These are phyloP conservation scores for Musa schizocarpa DNA, from an alignment of 176 grass and related monocot genomes.

Conservation along the genomic window DNA sequence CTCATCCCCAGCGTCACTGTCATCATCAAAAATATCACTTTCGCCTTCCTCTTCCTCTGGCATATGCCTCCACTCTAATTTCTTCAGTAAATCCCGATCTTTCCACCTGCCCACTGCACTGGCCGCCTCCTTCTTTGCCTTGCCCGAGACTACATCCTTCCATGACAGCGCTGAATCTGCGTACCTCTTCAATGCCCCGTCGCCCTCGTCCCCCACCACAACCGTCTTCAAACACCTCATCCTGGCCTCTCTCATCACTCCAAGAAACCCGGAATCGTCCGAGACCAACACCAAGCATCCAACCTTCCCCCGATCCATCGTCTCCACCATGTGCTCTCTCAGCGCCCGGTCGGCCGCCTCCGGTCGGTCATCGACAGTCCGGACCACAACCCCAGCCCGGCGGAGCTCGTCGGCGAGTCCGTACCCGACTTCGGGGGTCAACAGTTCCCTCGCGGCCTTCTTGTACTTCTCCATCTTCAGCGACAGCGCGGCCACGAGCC, in stretches of 20 bases:
- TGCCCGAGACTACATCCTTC: constrained; percentile 42
- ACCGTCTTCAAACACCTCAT: constrained; percentile 41
- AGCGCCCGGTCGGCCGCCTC: constrained; percentile 23
- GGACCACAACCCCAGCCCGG: constrained; percentile 24
- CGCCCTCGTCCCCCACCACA: constrained; percentile 32
- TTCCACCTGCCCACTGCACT: constrained; percentile 37
- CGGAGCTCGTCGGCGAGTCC: constrained; percentile 35
- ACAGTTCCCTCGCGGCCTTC: constrained; percentile 52
- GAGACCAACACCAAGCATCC: constrained; percentile 45
- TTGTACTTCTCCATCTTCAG: constrained; percentile 60
- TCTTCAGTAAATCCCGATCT: constrained; percentile 36
- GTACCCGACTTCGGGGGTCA: constrained; percentile 18
- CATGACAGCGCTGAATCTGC: constrained; percentile 42
- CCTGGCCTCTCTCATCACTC: constrained; percentile 34
- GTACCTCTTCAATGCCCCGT: constrained; percentile 33
- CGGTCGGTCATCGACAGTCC: constrained; percentile 13
- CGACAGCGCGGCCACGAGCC: constrained; percentile 43
- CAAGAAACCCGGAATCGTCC: constrained; percentile 20
- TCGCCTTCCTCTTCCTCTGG: constrained; percentile 24
- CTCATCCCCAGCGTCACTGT: constrained; percentile 26
- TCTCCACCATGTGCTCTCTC: constrained; percentile 24
- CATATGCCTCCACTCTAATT: constrained; percentile 48
- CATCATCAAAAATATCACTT: neutral
- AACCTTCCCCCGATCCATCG: constrained; percentile 39
- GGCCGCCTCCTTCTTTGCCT: constrained; percentile 37